Percentiles rank a stretch among this genome's conserved stretches.
phyloP scores from a whole-genome alignment of 306 rosid species.

The Glycine soja region DNA sequence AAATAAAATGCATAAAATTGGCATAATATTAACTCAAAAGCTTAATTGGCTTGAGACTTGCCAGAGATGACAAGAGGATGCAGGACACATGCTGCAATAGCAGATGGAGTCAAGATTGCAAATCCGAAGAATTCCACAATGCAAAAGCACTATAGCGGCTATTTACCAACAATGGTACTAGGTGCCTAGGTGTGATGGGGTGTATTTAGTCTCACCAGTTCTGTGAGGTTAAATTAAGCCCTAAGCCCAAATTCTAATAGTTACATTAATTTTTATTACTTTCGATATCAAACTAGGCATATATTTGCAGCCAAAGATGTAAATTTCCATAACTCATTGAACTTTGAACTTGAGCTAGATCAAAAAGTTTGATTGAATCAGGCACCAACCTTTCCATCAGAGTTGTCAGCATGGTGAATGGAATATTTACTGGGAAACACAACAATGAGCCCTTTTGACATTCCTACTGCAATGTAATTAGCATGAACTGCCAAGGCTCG shows the following conservation, averaged over 20 bases:
- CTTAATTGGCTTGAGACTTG: background rate
- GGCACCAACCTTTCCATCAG: conserved; percentile 79
- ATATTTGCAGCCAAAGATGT: conserved; percentile 23
- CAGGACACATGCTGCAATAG: background rate
- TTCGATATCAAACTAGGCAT: conserved; percentile 5
- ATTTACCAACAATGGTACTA: background rate
- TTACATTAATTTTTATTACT: background rate
- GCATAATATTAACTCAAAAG: background rate
- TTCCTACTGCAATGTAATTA: conserved; percentile 89
- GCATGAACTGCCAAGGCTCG: conserved; percentile 81
- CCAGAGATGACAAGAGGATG: background rate
- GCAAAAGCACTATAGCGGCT: background rate
- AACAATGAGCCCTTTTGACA: conserved; percentile 81
- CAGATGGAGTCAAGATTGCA: background rate
- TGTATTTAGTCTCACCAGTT: background rate
- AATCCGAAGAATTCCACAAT: background rate
- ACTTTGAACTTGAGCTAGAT: conserved; percentile 38
- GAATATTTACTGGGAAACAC: conserved; percentile 86
- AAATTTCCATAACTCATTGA: conserved; percentile 31
- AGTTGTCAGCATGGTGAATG: conserved; percentile 72
- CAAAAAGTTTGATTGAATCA: background rate
- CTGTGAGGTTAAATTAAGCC: background rate
- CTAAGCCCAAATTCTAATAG: background rate
- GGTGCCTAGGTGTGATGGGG: background rate
- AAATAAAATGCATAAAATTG: background rate